Evolutionary conservation across 1,139 yeast genomes (phyloP), one percentile per base, ranked within the genome.

Genomic region (Yamadazyma atmosphaerica): DNA sequence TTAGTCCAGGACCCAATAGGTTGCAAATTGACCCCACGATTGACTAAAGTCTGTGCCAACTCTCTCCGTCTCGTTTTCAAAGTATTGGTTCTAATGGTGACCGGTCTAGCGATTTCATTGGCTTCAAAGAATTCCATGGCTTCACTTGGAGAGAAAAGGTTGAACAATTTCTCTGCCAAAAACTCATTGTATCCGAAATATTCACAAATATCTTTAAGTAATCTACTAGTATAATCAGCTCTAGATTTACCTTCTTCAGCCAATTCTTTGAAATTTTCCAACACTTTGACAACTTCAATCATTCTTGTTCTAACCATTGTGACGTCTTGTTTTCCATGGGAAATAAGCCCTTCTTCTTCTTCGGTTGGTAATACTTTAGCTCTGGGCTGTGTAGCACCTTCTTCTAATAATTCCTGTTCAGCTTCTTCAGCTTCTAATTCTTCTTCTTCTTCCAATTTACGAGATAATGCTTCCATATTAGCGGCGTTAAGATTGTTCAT

Each of bases 111-210:
- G 42, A 90, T 87, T 68, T 94, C 99, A 66, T 92, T 92, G 34
- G 98, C 98, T 70, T 94, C 98, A 54, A 94, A 94, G 59, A 94
- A 94, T 63, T 92, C 98, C 77, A 94, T 79, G 13, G 98, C 98
- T 69, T 94, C 99, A 13, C 92, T 76, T 27, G 98, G 98, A 12
- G 94, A 80, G 61, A 94, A 94, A 46, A 92, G 73, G 54, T 89
- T 81, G 70, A 89, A 89, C 44, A 92, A 74, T 62, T 90, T 90
- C 56, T 89, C 97, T 21, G 98, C 98, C 55, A 94, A 76, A 60
- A 85, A 89, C 52, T 82, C 86, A n/a, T 92, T 79, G 67, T 94
- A 94, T n/a, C 98, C 98, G 58, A 90, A 94, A 68, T 94, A 94
- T 55, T 84, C 86, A 61, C 94, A 83, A 38, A 94, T 87, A 64